Percentiles rank a stretch among this genome's conserved stretches.
phyloP scores from a whole-genome alignment of 1,284 basidiomycete genomes.

The Sanghuangporus baumii region DNA sequence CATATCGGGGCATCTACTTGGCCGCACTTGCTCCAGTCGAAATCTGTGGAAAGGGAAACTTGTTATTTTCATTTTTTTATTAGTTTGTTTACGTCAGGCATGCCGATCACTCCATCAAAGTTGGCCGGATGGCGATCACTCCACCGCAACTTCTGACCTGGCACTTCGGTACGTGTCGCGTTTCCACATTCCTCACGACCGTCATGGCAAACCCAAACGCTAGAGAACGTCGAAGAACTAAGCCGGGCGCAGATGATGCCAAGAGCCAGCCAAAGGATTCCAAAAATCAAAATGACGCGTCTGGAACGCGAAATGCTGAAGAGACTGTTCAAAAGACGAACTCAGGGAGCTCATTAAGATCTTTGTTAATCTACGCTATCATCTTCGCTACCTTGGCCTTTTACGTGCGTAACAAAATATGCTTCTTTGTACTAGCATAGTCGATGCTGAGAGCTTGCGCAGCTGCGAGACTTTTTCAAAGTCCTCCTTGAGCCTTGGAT shows the following conservation, averaged over 20 bases:
- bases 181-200: background rate
- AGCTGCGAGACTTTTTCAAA: conserved; percentile 7
- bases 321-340: background rate
- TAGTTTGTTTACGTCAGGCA: background rate
- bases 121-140: background rate
- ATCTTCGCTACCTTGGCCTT: background rate
- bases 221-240: background rate
- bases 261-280: background rate
- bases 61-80: background rate
- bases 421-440: background rate
- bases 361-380: background rate
- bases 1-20: background rate
- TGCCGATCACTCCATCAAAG: background rate
- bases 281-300: background rate
- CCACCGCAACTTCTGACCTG: background rate
- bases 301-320: background rate
- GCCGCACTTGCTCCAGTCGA: background rate
- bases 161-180: background rate
- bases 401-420: background rate
- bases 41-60: background rate
- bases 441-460: background rate
- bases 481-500: conserved; percentile 19
- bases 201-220: background rate
- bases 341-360: conserved; percentile 15
- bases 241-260: background rate